Evolutionary conservation across 2,329 filamentous ascomycete species (phyloP).

Genomic region (Claviceps humidiphila): DNA sequence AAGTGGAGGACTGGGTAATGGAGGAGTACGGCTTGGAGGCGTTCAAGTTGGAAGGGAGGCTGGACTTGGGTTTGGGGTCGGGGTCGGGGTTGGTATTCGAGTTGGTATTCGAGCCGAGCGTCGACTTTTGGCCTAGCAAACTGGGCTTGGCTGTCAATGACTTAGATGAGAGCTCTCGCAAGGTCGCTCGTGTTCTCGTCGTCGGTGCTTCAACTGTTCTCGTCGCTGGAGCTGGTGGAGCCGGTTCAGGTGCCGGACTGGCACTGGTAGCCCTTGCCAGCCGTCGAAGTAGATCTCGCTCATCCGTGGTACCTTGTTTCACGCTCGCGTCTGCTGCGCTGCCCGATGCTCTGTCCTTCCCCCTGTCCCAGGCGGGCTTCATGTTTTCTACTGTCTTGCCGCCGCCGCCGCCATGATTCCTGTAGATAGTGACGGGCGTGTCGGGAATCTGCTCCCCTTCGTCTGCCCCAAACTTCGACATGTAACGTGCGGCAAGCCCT

Average conservation of each 20-base stretch:
- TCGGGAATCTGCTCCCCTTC: constrained; percentile 23
- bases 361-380: background rate
- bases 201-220: background rate
- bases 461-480: constrained; percentile 8
- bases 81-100: background rate
- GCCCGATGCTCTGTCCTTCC: background rate
- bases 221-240: constrained; percentile 1
- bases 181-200: constrained; percentile 9
- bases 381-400: constrained; percentile 2
- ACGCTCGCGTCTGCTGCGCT: background rate
- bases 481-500: constrained; percentile 3
- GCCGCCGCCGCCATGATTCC: constrained; percentile 11
- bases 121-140: constrained; percentile 8
- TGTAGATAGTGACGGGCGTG: constrained; percentile 29
- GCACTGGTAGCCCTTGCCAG: constrained; percentile 34
- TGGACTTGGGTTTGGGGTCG: background rate
- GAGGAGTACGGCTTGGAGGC: background rate
- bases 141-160: constrained; percentile 4
- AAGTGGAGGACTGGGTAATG: too few relatives aligned
- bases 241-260: constrained; percentile 23
- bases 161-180: background rate
- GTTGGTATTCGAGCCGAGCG: background rate
- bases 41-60: background rate
- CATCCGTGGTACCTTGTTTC: constrained; percentile 9
- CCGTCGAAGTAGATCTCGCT: constrained; percentile 34